Conservation (phyloP, 176 grass and related monocot species). For the Hyparrhenia diplandra region DNA sequence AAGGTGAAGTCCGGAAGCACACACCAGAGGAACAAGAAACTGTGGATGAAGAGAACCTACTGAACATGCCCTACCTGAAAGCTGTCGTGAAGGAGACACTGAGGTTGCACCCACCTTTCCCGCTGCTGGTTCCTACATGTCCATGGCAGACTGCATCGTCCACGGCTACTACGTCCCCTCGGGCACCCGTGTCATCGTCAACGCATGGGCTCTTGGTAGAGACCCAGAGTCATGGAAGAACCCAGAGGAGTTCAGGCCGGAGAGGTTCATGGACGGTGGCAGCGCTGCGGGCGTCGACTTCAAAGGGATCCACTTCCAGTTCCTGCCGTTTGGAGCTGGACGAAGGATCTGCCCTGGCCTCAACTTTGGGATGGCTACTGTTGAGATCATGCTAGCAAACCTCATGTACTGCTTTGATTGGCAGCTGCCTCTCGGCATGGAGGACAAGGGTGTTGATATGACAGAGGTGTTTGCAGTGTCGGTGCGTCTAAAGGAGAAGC, state of each 20-base stretch:
- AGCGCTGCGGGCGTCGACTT: background rate
- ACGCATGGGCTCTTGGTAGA: conserved; percentile 18
- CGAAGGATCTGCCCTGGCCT: conserved; percentile 38
- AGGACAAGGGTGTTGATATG: conserved; percentile 29
- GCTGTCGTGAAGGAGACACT: conserved; percentile 46
- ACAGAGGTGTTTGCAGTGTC: conserved; percentile 30
- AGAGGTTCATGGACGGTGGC: conserved; percentile 23
- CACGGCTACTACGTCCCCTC: conserved; percentile 29
- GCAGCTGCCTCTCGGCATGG: conserved; percentile 19
- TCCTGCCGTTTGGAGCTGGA: background rate
- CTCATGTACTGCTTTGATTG: conserved; percentile 38
- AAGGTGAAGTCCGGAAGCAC: conserved; percentile 25
- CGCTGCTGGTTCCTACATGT: conserved; percentile 23
- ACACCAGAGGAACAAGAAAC: background rate
- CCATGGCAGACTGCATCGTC: conserved; percentile 21
- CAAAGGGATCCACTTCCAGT: background rate
- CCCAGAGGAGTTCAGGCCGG: background rate
- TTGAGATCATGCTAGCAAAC: conserved; percentile 33
- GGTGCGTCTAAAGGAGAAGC: conserved; percentile 30
- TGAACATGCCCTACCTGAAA: conserved; percentile 11
- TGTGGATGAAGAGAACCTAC: conserved; percentile 29
- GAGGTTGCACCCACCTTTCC: conserved; percentile 27
- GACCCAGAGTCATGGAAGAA: background rate
- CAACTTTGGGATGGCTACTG: conserved; percentile 27
- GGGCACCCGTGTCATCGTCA: conserved; percentile 28